A percentile compares a stretch with the other conserved stretches of the same genome.
Evolutionary conservation across 2,329 filamentous ascomycete species (phyloP).

Genomic region (Phoma sp.): DNA sequence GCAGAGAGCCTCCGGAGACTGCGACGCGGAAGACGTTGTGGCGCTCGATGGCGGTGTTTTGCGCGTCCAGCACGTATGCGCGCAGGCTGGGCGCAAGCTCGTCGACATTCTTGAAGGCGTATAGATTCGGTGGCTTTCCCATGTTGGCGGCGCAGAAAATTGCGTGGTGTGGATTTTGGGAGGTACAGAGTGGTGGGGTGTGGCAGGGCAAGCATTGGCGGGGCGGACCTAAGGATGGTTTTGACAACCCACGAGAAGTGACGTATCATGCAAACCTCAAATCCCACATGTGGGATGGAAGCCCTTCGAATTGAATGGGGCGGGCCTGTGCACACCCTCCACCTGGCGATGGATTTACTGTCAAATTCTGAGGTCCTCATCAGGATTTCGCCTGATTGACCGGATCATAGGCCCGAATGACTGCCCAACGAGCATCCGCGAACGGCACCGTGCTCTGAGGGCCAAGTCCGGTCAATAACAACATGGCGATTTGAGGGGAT

Average conservation of each 20-base stretch:
- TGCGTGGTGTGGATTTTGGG: conserved; percentile 9
- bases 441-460: conserved; percentile 3
- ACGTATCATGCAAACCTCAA: conserved; percentile 15
- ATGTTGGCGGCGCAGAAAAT: conserved; percentile 32
- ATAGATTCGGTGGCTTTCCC: conserved; percentile 66
- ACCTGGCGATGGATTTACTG: conserved; percentile 2
- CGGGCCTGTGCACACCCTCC: conserved; percentile 7
- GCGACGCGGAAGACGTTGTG: conserved; percentile 89
- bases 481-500: conserved; percentile 4
- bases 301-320: not conserved
- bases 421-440: conserved; percentile 4
- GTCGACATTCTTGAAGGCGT: conserved; percentile 74
- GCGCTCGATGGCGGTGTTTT: conserved; percentile 78
- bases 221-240: conserved; percentile 7
- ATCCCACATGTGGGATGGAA: not conserved
- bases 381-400: conserved; percentile 1
- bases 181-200: conserved; percentile 9
- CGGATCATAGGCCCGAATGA: conserved; percentile 1
- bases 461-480: conserved; percentile 10
- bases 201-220: conserved; percentile 8
- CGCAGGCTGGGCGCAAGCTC: conserved; percentile 79
- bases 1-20: conserved; percentile 92
- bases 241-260: conserved; percentile 16
- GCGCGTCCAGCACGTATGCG: conserved; percentile 79
- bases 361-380: conserved; percentile 1